These are phyloP conservation scores for Mucor plumbeus DNA, from an alignment of 371 early-diverging fungal genomes.

Conservation along the genomic window DNA sequence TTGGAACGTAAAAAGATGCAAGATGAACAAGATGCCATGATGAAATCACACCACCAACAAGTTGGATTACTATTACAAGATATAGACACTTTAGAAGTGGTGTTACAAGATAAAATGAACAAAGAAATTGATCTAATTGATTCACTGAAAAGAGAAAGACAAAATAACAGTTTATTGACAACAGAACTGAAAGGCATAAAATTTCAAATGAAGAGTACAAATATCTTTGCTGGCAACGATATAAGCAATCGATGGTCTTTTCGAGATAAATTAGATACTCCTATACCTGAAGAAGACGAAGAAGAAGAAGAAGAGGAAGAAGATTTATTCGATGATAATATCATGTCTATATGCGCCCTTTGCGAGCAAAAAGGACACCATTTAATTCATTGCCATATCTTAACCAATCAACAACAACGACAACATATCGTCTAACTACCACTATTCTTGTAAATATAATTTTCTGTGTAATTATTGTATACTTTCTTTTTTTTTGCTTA, in stretches of 20 bases:
- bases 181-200: constrained; percentile 20
- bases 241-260: neutral
- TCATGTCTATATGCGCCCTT: constrained; percentile 14
- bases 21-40: neutral
- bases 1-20: constrained; percentile 14
- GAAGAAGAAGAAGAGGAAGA: constrained; percentile 23
- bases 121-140: constrained; percentile 13
- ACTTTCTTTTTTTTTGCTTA: neutral
- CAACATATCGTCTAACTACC: neutral
- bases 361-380: constrained; percentile 28
- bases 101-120: constrained; percentile 23
- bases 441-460: neutral
- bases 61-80: constrained; percentile 17
- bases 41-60: constrained; percentile 17
- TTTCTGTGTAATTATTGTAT: neutral
- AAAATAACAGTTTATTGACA: constrained; percentile 10
- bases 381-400: constrained; percentile 24
- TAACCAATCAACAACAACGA: constrained; percentile 5
- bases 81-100: constrained; percentile 20
- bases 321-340: neutral
- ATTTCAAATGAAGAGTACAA: constrained; percentile 12
- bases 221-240: neutral
- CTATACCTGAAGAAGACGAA: constrained; percentile 25
- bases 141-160: constrained; percentile 12
- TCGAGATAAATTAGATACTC: constrained; percentile 21